phyloP scores from a whole-genome alignment of 2,329 filamentous ascomycete genomes.

The Aspergillus puulaauensis region DNA sequence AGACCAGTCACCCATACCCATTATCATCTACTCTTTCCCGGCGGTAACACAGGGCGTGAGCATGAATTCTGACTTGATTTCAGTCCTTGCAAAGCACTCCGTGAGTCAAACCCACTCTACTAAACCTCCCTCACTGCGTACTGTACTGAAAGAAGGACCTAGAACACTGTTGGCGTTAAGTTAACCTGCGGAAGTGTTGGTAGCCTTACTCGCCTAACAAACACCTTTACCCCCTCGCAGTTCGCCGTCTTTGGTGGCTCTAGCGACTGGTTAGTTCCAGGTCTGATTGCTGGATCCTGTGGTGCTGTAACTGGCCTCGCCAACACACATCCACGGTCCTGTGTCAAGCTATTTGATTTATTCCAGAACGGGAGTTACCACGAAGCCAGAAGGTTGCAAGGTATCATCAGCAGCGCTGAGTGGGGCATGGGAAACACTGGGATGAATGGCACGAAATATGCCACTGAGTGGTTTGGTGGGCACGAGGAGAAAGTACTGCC shows the following conservation, averaged over 20 bases:
- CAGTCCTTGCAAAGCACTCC: slow-evolving; percentile 42
- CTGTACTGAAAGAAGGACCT: slow-evolving; percentile 29
- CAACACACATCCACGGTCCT: slow-evolving; percentile 68
- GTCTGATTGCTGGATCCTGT: slow-evolving; percentile 66
- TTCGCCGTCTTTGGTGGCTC: slow-evolving; percentile 73
- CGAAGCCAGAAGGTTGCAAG: background rate
- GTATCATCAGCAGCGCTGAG: background rate
- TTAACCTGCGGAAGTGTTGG: slow-evolving; percentile 65
- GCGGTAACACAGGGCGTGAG: slow-evolving; percentile 58
- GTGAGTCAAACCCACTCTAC: too few species aligned
- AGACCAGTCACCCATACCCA: background rate
- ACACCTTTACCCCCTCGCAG: slow-evolving; percentile 60
- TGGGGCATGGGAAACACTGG: background rate
- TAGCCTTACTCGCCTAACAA: slow-evolving; percentile 60
- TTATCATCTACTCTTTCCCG: slow-evolving; percentile 67
- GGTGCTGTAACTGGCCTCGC: slow-evolving; percentile 71
- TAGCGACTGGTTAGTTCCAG: slow-evolving; percentile 72
- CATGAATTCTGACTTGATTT: slow-evolving; percentile 60
- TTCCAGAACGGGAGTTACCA: background rate
- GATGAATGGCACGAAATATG: background rate
- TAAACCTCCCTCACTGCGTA: too few species aligned
- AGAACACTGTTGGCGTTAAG: slow-evolving; percentile 64
- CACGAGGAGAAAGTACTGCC: background rate
- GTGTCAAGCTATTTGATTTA: slow-evolving; percentile 26
- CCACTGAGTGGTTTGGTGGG: background rate